Conservation (phyloP, 2,329 filamentous ascomycete species). For the Gyromitra esculenta region DNA sequence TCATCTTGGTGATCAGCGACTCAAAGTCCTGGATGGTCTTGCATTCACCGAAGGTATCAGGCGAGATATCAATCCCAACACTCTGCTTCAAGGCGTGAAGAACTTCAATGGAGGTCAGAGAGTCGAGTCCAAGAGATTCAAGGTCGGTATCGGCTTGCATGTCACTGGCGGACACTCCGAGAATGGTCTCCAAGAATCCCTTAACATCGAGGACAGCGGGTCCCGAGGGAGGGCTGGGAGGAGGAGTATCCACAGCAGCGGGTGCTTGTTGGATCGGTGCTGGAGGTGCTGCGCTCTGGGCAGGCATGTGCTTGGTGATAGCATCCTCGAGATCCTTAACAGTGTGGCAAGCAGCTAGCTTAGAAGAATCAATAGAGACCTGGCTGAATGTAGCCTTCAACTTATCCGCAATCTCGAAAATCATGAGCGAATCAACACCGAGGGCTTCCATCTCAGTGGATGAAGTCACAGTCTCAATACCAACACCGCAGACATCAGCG, state of each 20-base stretch:
- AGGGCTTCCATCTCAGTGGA: conserved; percentile 53
- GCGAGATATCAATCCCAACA: conserved; percentile 56
- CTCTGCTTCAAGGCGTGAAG: conserved; percentile 52
- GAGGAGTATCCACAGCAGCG: conserved; percentile 33
- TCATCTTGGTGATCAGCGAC: conserved; percentile 29
- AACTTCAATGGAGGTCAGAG: conserved; percentile 58
- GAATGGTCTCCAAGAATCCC: conserved; percentile 55
- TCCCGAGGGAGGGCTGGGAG: conserved; percentile 38
- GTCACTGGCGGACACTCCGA: conserved; percentile 56
- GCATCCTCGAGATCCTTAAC: conserved; percentile 51
- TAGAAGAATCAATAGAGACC: conserved; percentile 42
- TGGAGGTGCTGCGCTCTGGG: conserved; percentile 5
- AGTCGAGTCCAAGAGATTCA: conserved; percentile 57
- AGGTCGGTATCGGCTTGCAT: conserved; percentile 54
- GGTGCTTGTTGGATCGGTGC: conserved; percentile 3
- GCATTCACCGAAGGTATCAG: conserved; percentile 43
- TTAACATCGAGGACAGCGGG: conserved; percentile 47
- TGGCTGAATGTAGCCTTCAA: conserved; percentile 47
- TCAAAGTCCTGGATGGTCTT: conserved; percentile 46
- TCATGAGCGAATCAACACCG: conserved; percentile 58
- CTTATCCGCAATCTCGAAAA: conserved; percentile 57
- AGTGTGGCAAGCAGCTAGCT: conserved; percentile 46
- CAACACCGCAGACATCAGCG: conserved; percentile 77
- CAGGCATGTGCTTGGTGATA: conserved; percentile 33
- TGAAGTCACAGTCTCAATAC: conserved; percentile 66